phyloP scores from a whole-genome alignment of 306 rosid genomes.

The Cucumis sativus region Cucumber_9930_V3 NC_026657.2:8511001-8511500 shows the following conservation, averaged over 20 bases:
- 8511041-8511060: too few relatives aligned
- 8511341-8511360: neutral
- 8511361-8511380: neutral
- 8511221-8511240: neutral
- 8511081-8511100: neutral
- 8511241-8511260: neutral
- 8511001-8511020: too few relatives aligned
- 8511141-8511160: neutral
- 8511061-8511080: too few relatives aligned
- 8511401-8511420: neutral
- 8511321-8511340: too few relatives aligned
- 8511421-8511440: neutral
- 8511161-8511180: neutral
- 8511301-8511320: too few relatives aligned
- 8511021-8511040: too few relatives aligned
- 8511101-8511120: neutral
- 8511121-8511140: neutral
- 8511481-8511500: neutral
- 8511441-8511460: neutral
- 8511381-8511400: neutral
- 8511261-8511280: neutral
- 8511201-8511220: neutral
- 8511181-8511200: neutral
- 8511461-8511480: too few relatives aligned
- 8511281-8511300: too few relatives aligned